Evolutionary conservation across 805 yeast genomes (phyloP).

Genomic region (Wickerhamomyces queroliae): DNA sequence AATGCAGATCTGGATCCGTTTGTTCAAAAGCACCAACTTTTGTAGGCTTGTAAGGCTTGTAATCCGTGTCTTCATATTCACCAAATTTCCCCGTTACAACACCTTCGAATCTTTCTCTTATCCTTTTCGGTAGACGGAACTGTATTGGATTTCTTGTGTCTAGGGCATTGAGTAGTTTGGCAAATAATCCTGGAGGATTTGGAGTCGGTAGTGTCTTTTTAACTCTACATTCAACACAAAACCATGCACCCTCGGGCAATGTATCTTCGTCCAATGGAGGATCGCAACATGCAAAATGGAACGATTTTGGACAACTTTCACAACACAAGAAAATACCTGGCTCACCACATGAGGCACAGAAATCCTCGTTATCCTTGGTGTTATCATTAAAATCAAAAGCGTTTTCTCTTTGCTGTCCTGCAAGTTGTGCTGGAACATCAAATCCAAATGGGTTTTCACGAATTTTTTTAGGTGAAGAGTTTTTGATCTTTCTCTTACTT

Average conservation of each 20-base stretch:
- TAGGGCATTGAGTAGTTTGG: conserved; percentile 52
- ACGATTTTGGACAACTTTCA: conserved; percentile 87
- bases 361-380: conserved; percentile 68
- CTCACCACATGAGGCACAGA: conserved; percentile 85
- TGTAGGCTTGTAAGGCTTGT: conserved; percentile 39
- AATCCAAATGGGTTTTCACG: conserved; percentile 41
- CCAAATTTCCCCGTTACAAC: conserved; percentile 65
- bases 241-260: conserved; percentile 88
- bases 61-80: conserved; percentile 63
- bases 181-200: conserved; percentile 36
- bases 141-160: conserved; percentile 60
- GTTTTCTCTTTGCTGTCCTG: conserved; percentile 26
- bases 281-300: conserved; percentile 86
- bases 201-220: conserved; percentile 31
- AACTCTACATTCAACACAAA: conserved; percentile 68
- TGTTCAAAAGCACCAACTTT: conserved; percentile 41
- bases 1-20: conserved; percentile 55
- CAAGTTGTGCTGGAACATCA: conserved; percentile 25
- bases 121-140: conserved; percentile 57
- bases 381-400: conserved; percentile 24
- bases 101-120: conserved; percentile 69
- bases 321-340: conserved; percentile 89
- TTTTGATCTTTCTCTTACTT: conserved; percentile 18
- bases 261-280: conserved; percentile 78
- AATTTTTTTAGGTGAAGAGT: conserved; percentile 23